Evolutionary conservation across 2,329 filamentous ascomycete genomes (phyloP).

Genomic region (Penicillium olsonii): DNA sequence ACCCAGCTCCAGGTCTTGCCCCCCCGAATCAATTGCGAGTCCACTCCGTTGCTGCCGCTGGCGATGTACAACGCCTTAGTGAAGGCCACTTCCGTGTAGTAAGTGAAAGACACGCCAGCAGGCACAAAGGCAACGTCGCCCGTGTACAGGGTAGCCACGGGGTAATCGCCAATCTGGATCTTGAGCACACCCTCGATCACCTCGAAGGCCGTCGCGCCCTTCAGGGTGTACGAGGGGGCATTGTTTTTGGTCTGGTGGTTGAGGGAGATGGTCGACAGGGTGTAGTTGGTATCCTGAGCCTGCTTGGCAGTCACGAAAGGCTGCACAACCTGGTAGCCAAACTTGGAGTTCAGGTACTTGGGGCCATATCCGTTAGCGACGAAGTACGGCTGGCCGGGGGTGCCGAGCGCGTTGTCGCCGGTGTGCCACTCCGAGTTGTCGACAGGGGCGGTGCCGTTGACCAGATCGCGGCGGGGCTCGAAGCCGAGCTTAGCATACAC

Average conservation of each 20-base stretch:
- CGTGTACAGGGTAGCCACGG: slow-evolving; percentile 29
- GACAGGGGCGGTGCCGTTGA: slow-evolving; percentile 45
- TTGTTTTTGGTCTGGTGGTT: slow-evolving; percentile 28
- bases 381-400: slow-evolving; percentile 42
- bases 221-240: slow-evolving; percentile 25
- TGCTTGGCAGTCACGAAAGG: slow-evolving; percentile 46
- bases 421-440: slow-evolving; percentile 40
- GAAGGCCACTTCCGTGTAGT: slow-evolving; percentile 32
- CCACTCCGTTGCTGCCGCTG: slow-evolving; percentile 21
- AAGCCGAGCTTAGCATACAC: slow-evolving; percentile 48
- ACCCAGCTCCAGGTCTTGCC: slow-evolving; percentile 21
- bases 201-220: slow-evolving; percentile 40
- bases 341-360: slow-evolving; percentile 45
- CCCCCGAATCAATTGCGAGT: slow-evolving; percentile 17
- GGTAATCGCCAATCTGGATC: slow-evolving; percentile 36
- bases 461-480: slow-evolving; percentile 41
- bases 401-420: slow-evolving; percentile 37
- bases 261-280: slow-evolving; percentile 47
- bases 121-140: slow-evolving; percentile 47
- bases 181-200: slow-evolving; percentile 41
- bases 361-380: slow-evolving; percentile 51
- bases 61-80: slow-evolving; percentile 28
- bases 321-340: slow-evolving; percentile 47
- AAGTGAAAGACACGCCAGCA: slow-evolving; percentile 32
- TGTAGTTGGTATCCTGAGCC: slow-evolving; percentile 44